Base-by-base conservation (phyloP, 106 monocot species). In the Dioscorea zingiberensis region DNA sequence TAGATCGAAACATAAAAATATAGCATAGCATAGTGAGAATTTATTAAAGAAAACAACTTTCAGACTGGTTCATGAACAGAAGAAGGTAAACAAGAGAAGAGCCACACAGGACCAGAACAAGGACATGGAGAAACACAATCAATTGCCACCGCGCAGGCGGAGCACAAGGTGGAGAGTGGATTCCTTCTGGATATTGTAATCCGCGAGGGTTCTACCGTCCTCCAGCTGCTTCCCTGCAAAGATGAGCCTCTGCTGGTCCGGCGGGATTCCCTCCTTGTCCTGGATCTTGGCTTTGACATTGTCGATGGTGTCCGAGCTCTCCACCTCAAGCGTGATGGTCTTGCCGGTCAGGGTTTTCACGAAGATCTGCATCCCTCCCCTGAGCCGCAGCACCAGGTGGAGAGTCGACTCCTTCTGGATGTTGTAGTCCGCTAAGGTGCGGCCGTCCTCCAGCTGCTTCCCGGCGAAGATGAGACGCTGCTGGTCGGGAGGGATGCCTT, bases 401-500 rank as follows among this genome's bases (percentile, higher is more conserved):
- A 80, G 80, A 29, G 80, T 80, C 0, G 80, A 81, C 48, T 81
- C 81, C 76, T 81, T 81, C 57, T 81, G 81, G 63, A 81, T 81
- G 63, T 81, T 81, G 68, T 81, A 81, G 44, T 81, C 81, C 0
- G 81, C 81, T 14, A 84, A 76, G 59, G 84, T 84, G 24, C 84
- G 72, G 23, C 73, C 73, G 19, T 76, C 76, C 57, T 72, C 71
- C 0, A 77, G 66, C 46, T 77, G 77, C 61, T 72, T 77, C 11
- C 77, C 77, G 45, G 77, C 77, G 44, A 77, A 77, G 65, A 77
- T 77, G 16, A 77, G 65, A 30, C 77, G 24, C 64, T 86, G 86
- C 76, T 86, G 86, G 73, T 86, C 86, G 13, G 86, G 86, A 0
- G 86, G 86, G 53, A 86, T 86, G 14, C 86, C 86, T 56, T 87